phyloP scores from a whole-genome alignment of 169 alveolate genomes.

The Amoebophrya sp. region DNA sequence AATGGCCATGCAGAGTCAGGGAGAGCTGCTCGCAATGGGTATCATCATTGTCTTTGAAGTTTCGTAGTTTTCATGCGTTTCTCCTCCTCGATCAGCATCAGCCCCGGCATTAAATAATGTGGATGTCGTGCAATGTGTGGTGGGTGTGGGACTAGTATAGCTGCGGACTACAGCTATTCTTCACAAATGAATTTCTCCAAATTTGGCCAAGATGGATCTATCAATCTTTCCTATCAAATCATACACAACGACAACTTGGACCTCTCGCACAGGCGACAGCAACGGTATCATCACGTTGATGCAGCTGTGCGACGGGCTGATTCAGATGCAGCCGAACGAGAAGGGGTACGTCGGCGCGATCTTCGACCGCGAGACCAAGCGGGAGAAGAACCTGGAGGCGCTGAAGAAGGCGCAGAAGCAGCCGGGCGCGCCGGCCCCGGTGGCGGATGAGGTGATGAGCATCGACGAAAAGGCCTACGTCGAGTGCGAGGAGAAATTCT shows the following conservation, averaged over 20 bases:
- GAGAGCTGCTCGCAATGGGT: background rate
- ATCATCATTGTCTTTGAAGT: no score
- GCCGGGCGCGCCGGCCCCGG: background rate
- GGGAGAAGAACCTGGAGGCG: background rate
- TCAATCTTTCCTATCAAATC: no score
- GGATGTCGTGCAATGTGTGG: no score
- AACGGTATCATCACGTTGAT: slow-evolving; percentile 3
- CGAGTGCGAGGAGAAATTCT: background rate
- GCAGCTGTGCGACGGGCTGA: background rate
- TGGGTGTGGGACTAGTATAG: no score
- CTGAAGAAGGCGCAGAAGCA: background rate
- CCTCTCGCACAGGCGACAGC: background rate
- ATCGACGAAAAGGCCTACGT: slow-evolving; percentile 1
- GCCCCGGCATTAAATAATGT: no score
- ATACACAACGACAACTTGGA: no score
- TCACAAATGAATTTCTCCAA: no score
- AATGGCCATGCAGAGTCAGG: background rate
- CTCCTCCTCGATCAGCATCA: no score
- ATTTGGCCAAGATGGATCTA: no score
- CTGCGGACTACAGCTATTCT: no score
- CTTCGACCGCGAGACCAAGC: background rate
- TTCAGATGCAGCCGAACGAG: background rate
- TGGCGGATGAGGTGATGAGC: background rate
- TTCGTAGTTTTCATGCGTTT: no score
- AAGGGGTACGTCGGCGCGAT: background rate